Conservation (phyloP, 2,329 filamentous ascomycete genomes). For the Hysterium pulicare region DNA sequence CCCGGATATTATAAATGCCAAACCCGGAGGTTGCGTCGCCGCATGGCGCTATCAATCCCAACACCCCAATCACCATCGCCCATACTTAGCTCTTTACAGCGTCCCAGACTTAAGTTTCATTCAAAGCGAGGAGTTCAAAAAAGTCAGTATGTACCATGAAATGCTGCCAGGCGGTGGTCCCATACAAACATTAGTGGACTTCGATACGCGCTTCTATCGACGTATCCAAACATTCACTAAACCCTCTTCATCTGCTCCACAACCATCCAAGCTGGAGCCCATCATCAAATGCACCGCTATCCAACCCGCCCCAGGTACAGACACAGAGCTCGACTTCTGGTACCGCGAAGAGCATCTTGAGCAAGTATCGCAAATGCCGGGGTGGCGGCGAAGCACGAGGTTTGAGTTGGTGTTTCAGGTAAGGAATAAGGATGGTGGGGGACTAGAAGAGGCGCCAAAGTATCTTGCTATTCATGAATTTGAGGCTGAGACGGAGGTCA, state of each 20-base stretch:
- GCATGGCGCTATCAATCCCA: constrained; percentile 10
- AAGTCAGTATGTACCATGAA: constrained; percentile 4
- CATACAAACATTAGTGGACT: constrained; percentile 8
- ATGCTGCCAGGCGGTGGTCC: constrained; percentile 7
- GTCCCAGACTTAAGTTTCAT: constrained; percentile 9
- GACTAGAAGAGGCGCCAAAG: constrained; percentile 6
- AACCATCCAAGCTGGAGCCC: too few relatives aligned
- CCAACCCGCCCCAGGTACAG: constrained; percentile 7
- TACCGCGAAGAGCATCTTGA: constrained; percentile 11
- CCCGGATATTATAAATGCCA: constrained; percentile 7
- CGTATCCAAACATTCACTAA: constrained; percentile 6
- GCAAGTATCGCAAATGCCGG: constrained; percentile 6
- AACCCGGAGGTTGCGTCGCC: constrained; percentile 4
- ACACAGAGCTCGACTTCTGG: constrained; percentile 8
- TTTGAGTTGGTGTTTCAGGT: constrained; percentile 10
- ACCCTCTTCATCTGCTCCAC: too few relatives aligned
- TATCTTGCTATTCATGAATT: constrained; percentile 12
- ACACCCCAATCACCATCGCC: constrained; percentile 3
- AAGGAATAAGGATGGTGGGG: constrained; percentile 4
- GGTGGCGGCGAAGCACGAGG: constrained; percentile 10
- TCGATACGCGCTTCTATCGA: constrained; percentile 10
- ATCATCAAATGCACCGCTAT: constrained; percentile 8
- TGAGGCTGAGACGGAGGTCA: constrained; percentile 7
- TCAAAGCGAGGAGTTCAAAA: constrained; percentile 6
- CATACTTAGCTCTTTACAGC: constrained; percentile 10